Evolutionary conservation across 2,329 filamentous ascomycete genomes (phyloP), one percentile per base, ranked within the genome.

Genomic region (Penicillium sclerotiorum): DNA sequence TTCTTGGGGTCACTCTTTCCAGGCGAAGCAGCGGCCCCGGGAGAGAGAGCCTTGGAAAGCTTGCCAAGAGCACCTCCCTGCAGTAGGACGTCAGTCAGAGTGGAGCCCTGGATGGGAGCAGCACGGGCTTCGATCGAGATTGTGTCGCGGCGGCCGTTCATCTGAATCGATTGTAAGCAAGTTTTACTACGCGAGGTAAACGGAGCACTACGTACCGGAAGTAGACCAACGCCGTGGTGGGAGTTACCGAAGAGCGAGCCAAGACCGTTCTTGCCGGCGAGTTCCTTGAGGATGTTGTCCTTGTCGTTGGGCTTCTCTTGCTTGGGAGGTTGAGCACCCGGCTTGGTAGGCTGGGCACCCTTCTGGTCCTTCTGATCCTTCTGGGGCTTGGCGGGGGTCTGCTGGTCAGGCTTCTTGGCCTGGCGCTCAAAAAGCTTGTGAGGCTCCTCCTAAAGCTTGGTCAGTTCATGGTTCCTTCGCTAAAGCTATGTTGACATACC

Each of bases 161-260:
- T 55, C 59, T 62, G 25, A 5, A 2, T 21, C 20, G 17, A 6
- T 35, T 20, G 32, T 45, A 20, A 45, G n/a, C n/a, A n/a, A n/a
- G n/a, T n/a, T n/a, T n/a, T 22, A 11, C 20, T 1, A 37, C 11
- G 20, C 18, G 20, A 28, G 35, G 27, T 20, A 12, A 3, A 20
- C 9, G 27, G 8, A 23, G 9, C 8, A 28, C 8, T 32, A 46
- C 57, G 5, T 56, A 62, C 59, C 0, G 58, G 58, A 5, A 59
- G n/a, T 2, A 62, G 23, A n/a, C 59, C 59, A 36, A 62, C 8
- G 12, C 59, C 59, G 40, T 62, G 59, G 12, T 61, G 25, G 12
- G 48, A n/a, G 30, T 53, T 49, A 23, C 52, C 51, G 12, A 56
- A 50, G 2, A 62, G 38, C 2, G 15, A 17, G n/a, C 54, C 58